Evolutionary conservation across 768 basidiomycete genomes (phyloP), one percentile per base, ranked within the genome.

Genomic region (Lentinus brumalis): DNA sequence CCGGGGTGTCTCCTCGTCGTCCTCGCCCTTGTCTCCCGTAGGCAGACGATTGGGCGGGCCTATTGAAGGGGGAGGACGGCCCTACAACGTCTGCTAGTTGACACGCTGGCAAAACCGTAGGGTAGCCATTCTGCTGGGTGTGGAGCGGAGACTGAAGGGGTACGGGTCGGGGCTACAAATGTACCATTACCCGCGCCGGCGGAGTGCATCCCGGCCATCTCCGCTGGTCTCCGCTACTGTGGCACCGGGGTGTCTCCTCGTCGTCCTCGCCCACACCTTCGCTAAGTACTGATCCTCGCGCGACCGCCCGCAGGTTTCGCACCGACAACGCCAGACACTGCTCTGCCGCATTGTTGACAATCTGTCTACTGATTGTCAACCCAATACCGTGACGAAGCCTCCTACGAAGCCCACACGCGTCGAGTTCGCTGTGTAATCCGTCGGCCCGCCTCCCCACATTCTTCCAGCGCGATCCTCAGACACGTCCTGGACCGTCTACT

Each of bases 251-350:
- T 16, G 44, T 32, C 62, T 50, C 44, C 53, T 63, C 57, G 50
- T 59, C 54, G 57, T 63, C 62, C 53, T 59, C 62, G 12, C 29
- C 45, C 7, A 49, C 18, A 38, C 54, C 62, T 54, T 29, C 40
- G 41, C 57, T 49, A 29, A 57, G 44, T 50, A 3, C 38, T 40
- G 30, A 21, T 14, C n/a, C 15, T 21, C 30, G 26, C 52, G 29
- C 44, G 40, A 62, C 46, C 47, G n/a, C 5, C 47, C n/a, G 38
- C 18, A 58, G 16, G 15, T 14, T 9, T 12, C 50, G 7, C 18
- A 47, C 26, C 35, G 35, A 35, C 35, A 35, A 35, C 35, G 35
- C n/a, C 29, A 30, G 31, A 30, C 41, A 11, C 15, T 11, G 7
- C 38, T n/a, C 12, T 18, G 31, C 52, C 21, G 18, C 26, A 3